These are phyloP conservation scores for Ceratobasidium theobromae DNA, from an alignment of 1,284 basidiomycete genomes.

Conservation along the genomic window DNA sequence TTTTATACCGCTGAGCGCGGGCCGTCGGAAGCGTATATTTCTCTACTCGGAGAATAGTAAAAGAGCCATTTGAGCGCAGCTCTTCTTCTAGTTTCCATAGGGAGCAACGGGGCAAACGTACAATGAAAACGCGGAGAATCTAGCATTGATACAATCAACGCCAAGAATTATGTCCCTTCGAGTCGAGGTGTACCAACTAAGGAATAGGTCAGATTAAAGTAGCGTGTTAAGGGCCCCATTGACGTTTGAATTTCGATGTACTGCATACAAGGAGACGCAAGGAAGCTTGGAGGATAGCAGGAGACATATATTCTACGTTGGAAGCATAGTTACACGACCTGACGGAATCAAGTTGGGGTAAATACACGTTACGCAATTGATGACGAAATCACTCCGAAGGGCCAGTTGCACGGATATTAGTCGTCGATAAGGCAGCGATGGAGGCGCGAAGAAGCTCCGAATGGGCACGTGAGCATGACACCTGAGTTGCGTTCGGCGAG, in stretches of 20 bases:
- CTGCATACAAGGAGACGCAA: too few species aligned
- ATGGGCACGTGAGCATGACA: constrained; percentile 16
- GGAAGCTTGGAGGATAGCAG: not conserved
- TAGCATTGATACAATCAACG: not conserved
- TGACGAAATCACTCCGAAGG: not conserved
- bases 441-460: constrained; percentile 30
- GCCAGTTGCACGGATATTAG: not conserved
- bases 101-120: not conserved
- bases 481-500: not conserved
- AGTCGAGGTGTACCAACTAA: not conserved
- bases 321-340: not conserved
- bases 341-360: not conserved
- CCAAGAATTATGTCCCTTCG: not conserved
- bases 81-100: not conserved
- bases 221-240: too few species aligned
- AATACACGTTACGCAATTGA: not conserved
- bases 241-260: too few species aligned
- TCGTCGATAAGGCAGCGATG: constrained; percentile 20
- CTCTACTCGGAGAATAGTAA: not conserved
- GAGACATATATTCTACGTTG: too few species aligned
- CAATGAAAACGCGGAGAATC: not conserved
- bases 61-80: not conserved
- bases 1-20: not conserved
- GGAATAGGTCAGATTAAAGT: not conserved
- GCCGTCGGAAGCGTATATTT: not conserved